Base-by-base conservation (phyloP, 345 rosid genomes). In the Jatropha curcas region DNA sequence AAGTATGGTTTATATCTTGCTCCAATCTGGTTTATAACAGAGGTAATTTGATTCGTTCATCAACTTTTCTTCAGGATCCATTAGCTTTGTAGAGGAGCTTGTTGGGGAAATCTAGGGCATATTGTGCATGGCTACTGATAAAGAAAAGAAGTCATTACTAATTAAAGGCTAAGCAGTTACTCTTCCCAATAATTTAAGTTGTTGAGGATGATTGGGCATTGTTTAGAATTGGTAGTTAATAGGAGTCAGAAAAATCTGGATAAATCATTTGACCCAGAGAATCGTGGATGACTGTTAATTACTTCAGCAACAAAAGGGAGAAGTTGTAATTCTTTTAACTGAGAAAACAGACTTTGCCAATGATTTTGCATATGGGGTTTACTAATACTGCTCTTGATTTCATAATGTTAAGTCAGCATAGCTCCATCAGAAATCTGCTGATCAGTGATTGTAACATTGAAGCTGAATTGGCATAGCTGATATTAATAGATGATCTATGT, bases 21-120 rank as follows among this genome's bases (percentile, higher is more conserved):
- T 60, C 94, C 94, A n/a, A 22, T 87, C 71, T 89, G 94, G 94
- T 89, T 89, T 75, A 13, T 70, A 12, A 82, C 91, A 17, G 91
- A 89, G 90, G 94, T 87, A 69, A 71, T 12, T 58, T 37, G 48
- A 43, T 34, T 34, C 12, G 20, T 63, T 4, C 48, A 27, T 68
- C 63, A 13, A 33, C 34, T 55, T 22, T 37, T 9, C 46, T 39
- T 35, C 39, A 55, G 45, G 10, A 30, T 19, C 24, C 4, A 7
- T 17, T 5, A 27, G 24, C 46, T 6, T 28, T 50, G 16, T 17
- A 17, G 4, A 14, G 56, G 56, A 65, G 27, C 55, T 48, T 65
- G 22, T 43, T 63, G 13, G 65, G 65, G 6, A 12, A 60, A 33
- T 60, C 8, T 34, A 17, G 9, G 41, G n/a, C 19, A 0, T 14